Evolutionary conservation across 208 protist species (phyloP), one percentile per base, ranked within the genome.

Genomic region (Phytomonas serpens): DNA sequence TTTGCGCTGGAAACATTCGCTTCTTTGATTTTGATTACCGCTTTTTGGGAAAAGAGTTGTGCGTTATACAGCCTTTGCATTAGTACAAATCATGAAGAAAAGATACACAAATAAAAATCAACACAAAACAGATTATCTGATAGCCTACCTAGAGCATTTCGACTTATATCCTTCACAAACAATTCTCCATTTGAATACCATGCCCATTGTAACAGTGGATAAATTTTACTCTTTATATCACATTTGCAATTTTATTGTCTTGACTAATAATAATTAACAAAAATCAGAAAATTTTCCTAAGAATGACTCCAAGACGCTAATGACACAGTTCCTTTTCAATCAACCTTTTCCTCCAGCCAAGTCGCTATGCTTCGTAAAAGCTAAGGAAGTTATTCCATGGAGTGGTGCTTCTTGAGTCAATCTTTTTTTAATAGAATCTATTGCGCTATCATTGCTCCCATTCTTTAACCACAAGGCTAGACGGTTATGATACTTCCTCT

Each of bases 401-500:
- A 91, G 75, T 10, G 68, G 75, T 4, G 74, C 73, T 47, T 81
- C 77, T 66, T 71, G 74, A 30, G 62, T 69, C 11, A 81, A 69
- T 42, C 78, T 69, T 68, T 86, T 81, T 66, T 81, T 79, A 14
- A 93, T 72, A 67, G 67, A 71, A 9, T 84, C 77, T 34, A 93
- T 83, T 16, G 79, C 80, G 4, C 84, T 77, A n/a, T 63, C 81
- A 19, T 73, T 78, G 23, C 68, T 68, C 19, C 83, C 82, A 62
- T 93, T 84, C 33, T 77, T 80, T 34, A 95, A 70, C 86, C 87
- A 93, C 29, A 93, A 68, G 0, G 85, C 85, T n/a, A 95, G 73
- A 29, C 87, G 87, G 64, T 90, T 92, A 75, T 88, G 78, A 67
- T 93, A 89, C 74, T 93, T 95, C 3, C 86, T 76, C 76, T 90